Base-by-base conservation (phyloP, 108 stramenopile genomes). In the Pseudonitzschia delicatissima region DNA sequence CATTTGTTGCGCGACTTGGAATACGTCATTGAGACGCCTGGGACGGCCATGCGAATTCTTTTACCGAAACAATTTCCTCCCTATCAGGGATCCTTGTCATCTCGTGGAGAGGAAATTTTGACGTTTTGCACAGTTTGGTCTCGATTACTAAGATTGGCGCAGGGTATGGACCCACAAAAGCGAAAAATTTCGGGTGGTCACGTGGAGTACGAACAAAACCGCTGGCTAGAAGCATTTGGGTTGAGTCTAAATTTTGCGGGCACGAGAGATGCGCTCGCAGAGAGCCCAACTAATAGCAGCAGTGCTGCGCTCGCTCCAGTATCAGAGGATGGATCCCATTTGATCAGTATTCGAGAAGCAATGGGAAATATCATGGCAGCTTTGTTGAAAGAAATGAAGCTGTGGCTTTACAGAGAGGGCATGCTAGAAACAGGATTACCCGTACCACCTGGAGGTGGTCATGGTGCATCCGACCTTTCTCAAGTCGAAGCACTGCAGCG, bases 101-200 rank as follows among this genome's bases (percentile, higher is more conserved):
- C 77, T 4, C 73, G 82, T 52, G 74, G 83, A 18, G 72, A 84
- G 15, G 83, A 85, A 61, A 55, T 87, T 35, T 42, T 89, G 44
- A 76, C 81, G 17, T 94, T 94, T 72, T 66, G 89, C n/a, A 68
- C 83, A 9, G 68, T 83, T 18, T 94, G 84, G 82, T 75, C 85
- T 4, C 75, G 93, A 26, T 59, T 94, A 25, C 62, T 94, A 21
- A 67, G 93, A 48, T 65, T 88, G 21, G 93, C 88, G 11, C 93
- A 94, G 67, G 90, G 90, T 13, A 94, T 94, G 72, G 93, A 94
- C 69, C 77, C 87, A 17, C 93, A 94, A 53, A 94, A 94, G 37
- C 73, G 93, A 35, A 85, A 86, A 59, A 89, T 91, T 21, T 81
- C 82, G 25, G 90, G 90, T 37, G 93, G 90, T 15, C 91, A 95